These are phyloP conservation scores for Metroxylon sagu DNA, from an alignment of 176 grass and related monocot species.

Conservation along the genomic window DNA sequence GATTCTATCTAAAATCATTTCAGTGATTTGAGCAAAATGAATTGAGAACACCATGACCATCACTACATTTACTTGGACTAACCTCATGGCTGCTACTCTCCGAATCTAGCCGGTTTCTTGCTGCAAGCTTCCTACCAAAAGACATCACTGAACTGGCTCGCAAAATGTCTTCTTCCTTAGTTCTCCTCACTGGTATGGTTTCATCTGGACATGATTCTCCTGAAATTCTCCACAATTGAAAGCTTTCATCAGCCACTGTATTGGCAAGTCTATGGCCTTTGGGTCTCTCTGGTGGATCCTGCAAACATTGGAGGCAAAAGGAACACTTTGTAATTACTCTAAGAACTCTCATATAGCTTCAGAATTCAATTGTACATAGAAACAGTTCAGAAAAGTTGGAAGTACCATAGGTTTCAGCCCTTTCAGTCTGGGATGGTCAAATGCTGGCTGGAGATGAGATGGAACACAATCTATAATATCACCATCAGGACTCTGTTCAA, in stretches of 20 bases:
- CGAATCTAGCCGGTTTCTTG: constrained; percentile 59
- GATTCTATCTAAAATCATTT: too few relatives aligned
- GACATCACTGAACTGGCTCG: constrained; percentile 67
- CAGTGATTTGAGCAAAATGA: too few relatives aligned
- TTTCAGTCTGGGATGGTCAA: constrained; percentile 79
- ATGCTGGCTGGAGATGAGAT: constrained; percentile 80
- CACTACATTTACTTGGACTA: background rate
- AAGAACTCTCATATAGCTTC: too few relatives aligned
- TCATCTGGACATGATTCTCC: constrained; percentile 67
- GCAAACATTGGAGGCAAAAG: background rate
- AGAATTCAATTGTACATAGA: too few relatives aligned
- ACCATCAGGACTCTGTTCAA: constrained; percentile 73
- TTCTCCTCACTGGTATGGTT: constrained; percentile 63
- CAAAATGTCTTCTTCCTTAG: constrained; percentile 67
- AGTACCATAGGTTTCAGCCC: constrained; percentile 57
- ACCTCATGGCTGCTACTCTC: constrained; percentile 83
- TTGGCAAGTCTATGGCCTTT: constrained; percentile 27
- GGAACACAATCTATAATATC: constrained; percentile 85
- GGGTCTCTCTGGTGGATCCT: constrained; percentile 57
- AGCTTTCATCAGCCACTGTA: constrained; percentile 26
- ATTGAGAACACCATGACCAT: too few relatives aligned
- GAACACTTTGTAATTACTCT: too few relatives aligned
- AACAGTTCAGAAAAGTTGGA: too few relatives aligned
- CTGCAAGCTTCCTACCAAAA: constrained; percentile 55
- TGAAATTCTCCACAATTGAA: constrained; percentile 52